These are phyloP conservation scores for Cryptococcus jaspeensis DNA, from an alignment of 1,284 basidiomycete species.

Conservation along the genomic window DNA sequence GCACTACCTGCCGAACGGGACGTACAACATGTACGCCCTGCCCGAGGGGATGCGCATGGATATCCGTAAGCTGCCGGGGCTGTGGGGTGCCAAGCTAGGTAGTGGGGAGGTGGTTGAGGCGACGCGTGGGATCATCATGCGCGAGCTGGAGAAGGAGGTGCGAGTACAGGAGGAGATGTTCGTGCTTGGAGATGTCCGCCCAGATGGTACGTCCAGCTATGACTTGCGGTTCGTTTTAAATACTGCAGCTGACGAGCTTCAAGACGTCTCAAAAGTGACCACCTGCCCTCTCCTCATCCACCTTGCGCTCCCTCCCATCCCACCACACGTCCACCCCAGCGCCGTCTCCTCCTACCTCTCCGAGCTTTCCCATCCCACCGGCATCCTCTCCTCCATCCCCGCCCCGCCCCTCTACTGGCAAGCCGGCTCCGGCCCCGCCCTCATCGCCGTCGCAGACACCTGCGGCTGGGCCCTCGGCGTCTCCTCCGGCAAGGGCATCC, in stretches of 20 bases:
- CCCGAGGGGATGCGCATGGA: constrained; percentile 56
- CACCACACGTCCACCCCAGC: constrained; percentile 19
- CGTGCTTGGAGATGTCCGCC: constrained; percentile 30
- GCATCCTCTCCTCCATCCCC: constrained; percentile 32
- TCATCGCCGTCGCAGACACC: constrained; percentile 68
- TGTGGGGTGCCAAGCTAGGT: constrained; percentile 56
- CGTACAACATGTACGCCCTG: constrained; percentile 70
- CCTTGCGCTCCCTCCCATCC: constrained; percentile 44
- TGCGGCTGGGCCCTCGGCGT: constrained; percentile 73
- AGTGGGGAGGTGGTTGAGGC: constrained; percentile 59
- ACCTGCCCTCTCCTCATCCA: constrained; percentile 43
- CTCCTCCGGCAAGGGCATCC: constrained; percentile 64
- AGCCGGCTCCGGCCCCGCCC: constrained; percentile 54
- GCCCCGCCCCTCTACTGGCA: constrained; percentile 43
- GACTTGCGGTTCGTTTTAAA: neutral
- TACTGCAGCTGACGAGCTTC: neutral
- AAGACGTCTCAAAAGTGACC: constrained; percentile 22
- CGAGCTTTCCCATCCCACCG: constrained; percentile 44
- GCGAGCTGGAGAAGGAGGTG: constrained; percentile 58
- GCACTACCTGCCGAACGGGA: constrained; percentile 72
- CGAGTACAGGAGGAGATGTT: constrained; percentile 30
- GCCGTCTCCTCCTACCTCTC: constrained; percentile 38
- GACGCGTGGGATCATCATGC: constrained; percentile 64
- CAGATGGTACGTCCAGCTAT: constrained; percentile 34
- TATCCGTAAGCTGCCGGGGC: constrained; percentile 63